A percentile compares a stretch with the other conserved stretches of the same genome.
Evolutionary conservation across 1,139 yeast species (phyloP).

Genomic region (Arxiozyma heterogenica): DNA sequence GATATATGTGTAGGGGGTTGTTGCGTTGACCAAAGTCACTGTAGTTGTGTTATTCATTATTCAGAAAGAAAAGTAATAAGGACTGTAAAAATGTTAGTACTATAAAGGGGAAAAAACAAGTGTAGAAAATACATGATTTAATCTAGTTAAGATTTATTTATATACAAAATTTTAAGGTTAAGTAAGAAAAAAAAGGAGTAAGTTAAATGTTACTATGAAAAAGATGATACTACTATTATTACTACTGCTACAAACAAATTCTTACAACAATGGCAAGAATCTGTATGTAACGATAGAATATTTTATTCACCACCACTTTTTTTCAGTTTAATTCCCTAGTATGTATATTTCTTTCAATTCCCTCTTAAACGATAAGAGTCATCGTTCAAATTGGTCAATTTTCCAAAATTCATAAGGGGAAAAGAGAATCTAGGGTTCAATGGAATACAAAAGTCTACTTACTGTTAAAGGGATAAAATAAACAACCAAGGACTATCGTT

Average conservation of each 20-base stretch:
- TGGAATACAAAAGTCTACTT: background rate
- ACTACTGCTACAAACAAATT: too few species aligned
- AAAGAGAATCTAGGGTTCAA: too few species aligned
- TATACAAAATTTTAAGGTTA: background rate
- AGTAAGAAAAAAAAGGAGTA: background rate
- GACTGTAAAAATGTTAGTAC: too few species aligned
- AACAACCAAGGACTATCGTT: background rate
- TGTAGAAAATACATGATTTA: background rate
- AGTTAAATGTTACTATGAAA: background rate
- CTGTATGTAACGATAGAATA: too few species aligned
- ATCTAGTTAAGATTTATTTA: background rate
- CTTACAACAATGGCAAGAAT: too few species aligned
- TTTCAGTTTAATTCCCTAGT: too few species aligned
- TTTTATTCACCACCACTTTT: background rate
- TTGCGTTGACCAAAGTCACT: background rate
- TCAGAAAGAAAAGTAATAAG: background rate
- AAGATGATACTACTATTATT: background rate
- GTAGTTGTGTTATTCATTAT: background rate
- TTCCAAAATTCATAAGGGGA: background rate
- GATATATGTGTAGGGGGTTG: background rate
- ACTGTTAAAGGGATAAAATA: too few species aligned
- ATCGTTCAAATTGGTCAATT: background rate
- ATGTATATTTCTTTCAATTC: background rate
- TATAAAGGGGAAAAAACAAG: too few species aligned
- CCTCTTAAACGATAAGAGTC: background rate